Base-by-base conservation (phyloP, 192 early-diverging fungal species). In the Umbelopsis sp. region DNA sequence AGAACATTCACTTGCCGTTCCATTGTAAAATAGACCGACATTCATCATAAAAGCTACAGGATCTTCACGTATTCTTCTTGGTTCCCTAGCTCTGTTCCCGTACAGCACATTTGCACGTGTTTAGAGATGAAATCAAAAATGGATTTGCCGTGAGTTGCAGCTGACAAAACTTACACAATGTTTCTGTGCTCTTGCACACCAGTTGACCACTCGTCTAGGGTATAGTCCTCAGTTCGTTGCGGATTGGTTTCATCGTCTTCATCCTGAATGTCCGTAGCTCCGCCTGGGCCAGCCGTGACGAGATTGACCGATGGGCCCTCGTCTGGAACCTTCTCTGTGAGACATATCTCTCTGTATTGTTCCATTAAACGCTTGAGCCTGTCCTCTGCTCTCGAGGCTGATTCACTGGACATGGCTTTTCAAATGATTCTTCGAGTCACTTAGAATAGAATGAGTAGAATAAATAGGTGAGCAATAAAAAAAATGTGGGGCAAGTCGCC, bases 31-130 rank as follows among this genome's bases (percentile, higher is more conserved):
- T 9, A 80, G 71, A 18, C 83, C 83, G 15, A 85, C 70, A 61
- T 83, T 82, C 9, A 91, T 74, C 65, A 91, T 88, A 75, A 90
- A 91, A 15, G 85, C 90, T 23, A 93, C 78, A 7, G 91, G 91
- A 78, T 93, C 90, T 46, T 87, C 81, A 64, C 88, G 75, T 55
- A 93, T 87, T 48, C 82, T 72, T 37, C 80, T 76, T 35, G 82
- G 81, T 66, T 88, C 83, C 49, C 79, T 73, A 45, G 77, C 69
- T 21, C 73, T 80, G 65, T 47, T 12, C 10, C 37, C 3, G 21
- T 12, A 25, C 9, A 10, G 22, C 1, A 10, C 9, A 10, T 23
- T 11, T 52, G 22, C 51, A 52, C 37, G 37, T 41, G 37, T 1
- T 41, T 72, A 55, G 35, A 46, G 18, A 45, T 41, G 22, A 11